A percentile compares a stretch with the other conserved stretches of the same genome.
Conservation (phyloP, 73 alveolate species). For the Tetrahymena malaccensis region DNA sequence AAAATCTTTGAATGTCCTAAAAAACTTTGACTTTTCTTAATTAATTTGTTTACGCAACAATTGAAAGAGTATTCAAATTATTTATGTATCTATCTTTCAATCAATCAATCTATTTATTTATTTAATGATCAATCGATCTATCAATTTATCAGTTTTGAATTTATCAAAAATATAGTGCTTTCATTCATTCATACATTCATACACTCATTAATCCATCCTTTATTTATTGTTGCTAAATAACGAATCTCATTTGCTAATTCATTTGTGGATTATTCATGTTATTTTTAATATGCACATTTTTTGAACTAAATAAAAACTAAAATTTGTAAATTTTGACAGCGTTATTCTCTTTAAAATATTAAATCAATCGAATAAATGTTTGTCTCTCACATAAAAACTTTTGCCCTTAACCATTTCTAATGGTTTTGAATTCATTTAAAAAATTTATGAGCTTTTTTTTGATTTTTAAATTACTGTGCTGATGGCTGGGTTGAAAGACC, state of each 20-base stretch:
- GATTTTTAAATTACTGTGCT: not conserved
- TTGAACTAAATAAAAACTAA: no score
- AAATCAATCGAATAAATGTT: no score
- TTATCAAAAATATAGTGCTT: not conserved
- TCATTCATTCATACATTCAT: not conserved
- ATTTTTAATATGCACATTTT: not conserved
- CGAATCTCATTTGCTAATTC: not conserved
- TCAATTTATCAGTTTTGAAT: not conserved
- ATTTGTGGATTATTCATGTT: no score
- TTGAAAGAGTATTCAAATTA: not conserved
- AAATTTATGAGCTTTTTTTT: not conserved
- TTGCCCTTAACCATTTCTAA: no score
- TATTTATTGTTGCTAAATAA: not conserved
- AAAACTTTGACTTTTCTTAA: not conserved
- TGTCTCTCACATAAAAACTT: not conserved
- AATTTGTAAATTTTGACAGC: not conserved
- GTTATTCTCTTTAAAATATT: not conserved
- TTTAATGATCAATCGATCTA: no score
- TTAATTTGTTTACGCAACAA: not conserved
- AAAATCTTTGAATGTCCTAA: not conserved
- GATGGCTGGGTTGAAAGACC: not conserved
- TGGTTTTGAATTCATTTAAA: not conserved
- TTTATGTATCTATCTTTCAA: not conserved
- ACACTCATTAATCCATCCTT: not conserved
- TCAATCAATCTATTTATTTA: no score